Conservation (phyloP, 495 filamentous ascomycete species). For the Tuber calosporum region DNA sequence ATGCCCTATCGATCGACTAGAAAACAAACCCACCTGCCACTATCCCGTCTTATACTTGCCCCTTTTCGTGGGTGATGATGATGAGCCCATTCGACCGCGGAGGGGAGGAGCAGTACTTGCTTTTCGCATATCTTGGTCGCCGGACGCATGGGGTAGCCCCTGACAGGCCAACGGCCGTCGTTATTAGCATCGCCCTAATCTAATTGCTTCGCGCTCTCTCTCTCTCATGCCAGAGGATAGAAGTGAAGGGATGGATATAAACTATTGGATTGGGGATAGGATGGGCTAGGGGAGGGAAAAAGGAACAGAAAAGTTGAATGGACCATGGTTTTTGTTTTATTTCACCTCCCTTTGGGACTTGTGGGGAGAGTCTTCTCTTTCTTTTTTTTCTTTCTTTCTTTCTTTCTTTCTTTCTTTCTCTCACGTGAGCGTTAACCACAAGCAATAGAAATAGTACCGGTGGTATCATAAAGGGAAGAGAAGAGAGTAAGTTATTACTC, state of each 20-base stretch:
- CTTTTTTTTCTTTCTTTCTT: too few relatives aligned
- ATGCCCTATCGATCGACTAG: slow-evolving; percentile 17
- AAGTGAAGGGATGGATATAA: not conserved
- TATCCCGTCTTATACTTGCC: slow-evolving; percentile 31
- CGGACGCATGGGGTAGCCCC: slow-evolving; percentile 24
- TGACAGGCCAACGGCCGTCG: not conserved
- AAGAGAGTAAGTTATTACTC: not conserved
- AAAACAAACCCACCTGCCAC: slow-evolving; percentile 11
- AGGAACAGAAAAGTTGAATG: not conserved
- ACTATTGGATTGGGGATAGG: not conserved
- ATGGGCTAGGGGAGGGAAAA: not conserved
- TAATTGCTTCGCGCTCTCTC: not conserved
- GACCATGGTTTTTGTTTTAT: not conserved
- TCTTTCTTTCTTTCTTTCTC: too few relatives aligned
- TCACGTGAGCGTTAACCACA: not conserved
- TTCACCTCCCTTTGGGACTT: not conserved
- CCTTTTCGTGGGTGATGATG: slow-evolving; percentile 20
- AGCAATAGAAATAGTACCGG: not conserved
- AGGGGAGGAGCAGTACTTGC: not conserved
- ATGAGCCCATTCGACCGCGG: not conserved
- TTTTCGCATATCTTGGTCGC: slow-evolving; percentile 33
- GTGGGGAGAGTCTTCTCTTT: too few relatives aligned
- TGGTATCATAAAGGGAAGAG: not conserved
- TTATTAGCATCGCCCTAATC: not conserved
- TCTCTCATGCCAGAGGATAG: not conserved